A percentile compares a stretch with the other conserved stretches of the same genome.
Conservation (phyloP, 2,329 filamentous ascomycete species). For the Dothideomycetes sp. region DNA sequence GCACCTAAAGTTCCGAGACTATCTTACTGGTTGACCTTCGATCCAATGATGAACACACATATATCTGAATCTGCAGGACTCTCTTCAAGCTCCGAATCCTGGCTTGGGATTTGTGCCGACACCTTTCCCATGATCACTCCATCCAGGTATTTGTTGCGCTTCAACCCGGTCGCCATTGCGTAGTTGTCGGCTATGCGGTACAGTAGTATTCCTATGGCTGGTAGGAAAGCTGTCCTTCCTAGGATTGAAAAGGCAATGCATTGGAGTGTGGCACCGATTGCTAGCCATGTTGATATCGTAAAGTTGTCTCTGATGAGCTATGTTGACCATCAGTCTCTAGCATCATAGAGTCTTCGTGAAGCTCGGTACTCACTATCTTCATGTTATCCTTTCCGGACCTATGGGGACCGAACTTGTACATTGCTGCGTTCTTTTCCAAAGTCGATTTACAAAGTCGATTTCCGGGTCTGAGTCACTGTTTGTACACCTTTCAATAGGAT, state of each 20-base stretch:
- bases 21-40: constrained; percentile 26
- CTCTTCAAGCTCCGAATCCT: constrained; percentile 23
- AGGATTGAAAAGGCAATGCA: constrained; percentile 28
- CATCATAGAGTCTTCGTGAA: too few relatives aligned
- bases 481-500: too few relatives aligned
- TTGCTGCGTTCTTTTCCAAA: too few relatives aligned
- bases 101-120: constrained; percentile 31
- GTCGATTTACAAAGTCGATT: too few relatives aligned
- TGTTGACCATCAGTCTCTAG: neutral
- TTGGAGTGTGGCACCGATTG: constrained; percentile 33
- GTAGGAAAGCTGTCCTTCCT: constrained; percentile 28
- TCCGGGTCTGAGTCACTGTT: too few relatives aligned
- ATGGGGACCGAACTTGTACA: too few relatives aligned
- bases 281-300: constrained; percentile 33
- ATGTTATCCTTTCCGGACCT: too few relatives aligned
- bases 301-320: constrained; percentile 30
- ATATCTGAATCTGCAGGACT: constrained; percentile 26
- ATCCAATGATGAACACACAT: constrained; percentile 33
- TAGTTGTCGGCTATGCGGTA: constrained; percentile 27
- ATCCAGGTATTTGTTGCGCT: constrained; percentile 32
- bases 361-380: too few relatives aligned
- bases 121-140: constrained; percentile 28
- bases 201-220: constrained; percentile 27
- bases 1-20: neutral
- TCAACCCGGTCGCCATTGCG: constrained; percentile 27